Evolutionary conservation across 1,284 basidiomycete species (phyloP).

Genomic region (Cryptococcus amylolentus): DNA sequence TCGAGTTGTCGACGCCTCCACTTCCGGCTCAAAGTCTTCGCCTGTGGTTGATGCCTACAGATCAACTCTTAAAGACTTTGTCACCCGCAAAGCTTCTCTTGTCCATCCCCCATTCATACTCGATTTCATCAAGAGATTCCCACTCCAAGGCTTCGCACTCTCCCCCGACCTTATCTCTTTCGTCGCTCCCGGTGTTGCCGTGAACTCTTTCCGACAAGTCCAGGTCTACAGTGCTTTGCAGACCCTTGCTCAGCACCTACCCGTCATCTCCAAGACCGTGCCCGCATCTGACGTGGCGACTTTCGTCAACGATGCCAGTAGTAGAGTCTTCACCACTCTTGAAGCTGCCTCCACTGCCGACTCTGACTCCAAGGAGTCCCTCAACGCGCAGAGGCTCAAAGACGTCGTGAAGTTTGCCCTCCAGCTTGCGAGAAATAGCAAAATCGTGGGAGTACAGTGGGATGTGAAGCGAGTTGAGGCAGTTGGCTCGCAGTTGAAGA

Average conservation of each 20-base stretch:
- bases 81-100: conserved; percentile 72
- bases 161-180: conserved; percentile 59
- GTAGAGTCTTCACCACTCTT: conserved; percentile 57
- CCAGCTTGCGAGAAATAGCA: conserved; percentile 63
- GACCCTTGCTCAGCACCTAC: conserved; percentile 61
- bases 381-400: conserved; percentile 70
- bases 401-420: conserved; percentile 73
- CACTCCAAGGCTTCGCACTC: conserved; percentile 65
- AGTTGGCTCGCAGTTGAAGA: conserved; percentile 49
- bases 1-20: conserved; percentile 54
- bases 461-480: conserved; percentile 51
- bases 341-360: conserved; percentile 50
- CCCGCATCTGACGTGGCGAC: conserved; percentile 50
- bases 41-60: conserved; percentile 60
- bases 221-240: conserved; percentile 74
- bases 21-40: conserved; percentile 13
- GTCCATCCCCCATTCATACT: conserved; percentile 73
- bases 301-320: conserved; percentile 57
- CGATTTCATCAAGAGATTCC: conserved; percentile 70
- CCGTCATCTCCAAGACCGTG: conserved; percentile 53
- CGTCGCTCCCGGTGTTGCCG: conserved; percentile 54
- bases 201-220: conserved; percentile 69
- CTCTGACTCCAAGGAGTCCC: conserved; percentile 22
- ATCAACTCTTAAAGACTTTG: conserved; percentile 70
- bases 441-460: conserved; percentile 53